A percentile compares a stretch with the other conserved stretches of the same genome.
phyloP scores from a whole-genome alignment of 2,329 filamentous ascomycete species.

The Calonectria hawksworthii region DNA sequence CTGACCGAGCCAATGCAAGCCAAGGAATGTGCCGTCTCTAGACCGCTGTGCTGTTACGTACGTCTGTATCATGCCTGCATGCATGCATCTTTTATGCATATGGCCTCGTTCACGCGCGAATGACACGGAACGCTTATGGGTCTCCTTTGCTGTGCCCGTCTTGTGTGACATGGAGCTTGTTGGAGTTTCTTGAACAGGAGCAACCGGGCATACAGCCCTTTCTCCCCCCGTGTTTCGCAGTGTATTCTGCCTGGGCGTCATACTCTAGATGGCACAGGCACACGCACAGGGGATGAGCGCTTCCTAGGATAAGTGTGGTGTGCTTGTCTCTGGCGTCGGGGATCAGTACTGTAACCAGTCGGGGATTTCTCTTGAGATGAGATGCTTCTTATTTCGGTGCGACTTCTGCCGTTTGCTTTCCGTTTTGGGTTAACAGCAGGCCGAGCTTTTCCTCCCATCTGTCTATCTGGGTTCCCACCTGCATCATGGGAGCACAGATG shows the following conservation, averaged over 20 bases:
- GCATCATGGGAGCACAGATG: not conserved
- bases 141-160: slow-evolving; percentile 31
- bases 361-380: slow-evolving; percentile 30
- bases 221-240: slow-evolving; percentile 13
- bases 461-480: not conserved
- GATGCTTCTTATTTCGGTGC: slow-evolving; percentile 18
- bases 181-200: slow-evolving; percentile 13
- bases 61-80: slow-evolving; percentile 41
- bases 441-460: not conserved
- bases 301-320: slow-evolving; percentile 12
- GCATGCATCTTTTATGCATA: slow-evolving; percentile 42
- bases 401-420: slow-evolving; percentile 4
- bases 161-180: slow-evolving; percentile 31
- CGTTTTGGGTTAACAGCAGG: slow-evolving; percentile 11
- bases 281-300: not conserved
- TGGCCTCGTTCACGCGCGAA: slow-evolving; percentile 42
- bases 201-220: slow-evolving; percentile 28
- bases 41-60: slow-evolving; percentile 42
- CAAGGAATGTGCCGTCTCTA: slow-evolving; percentile 33
- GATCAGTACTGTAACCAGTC: slow-evolving; percentile 28
- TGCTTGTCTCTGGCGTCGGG: slow-evolving; percentile 16
- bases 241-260: not conserved
- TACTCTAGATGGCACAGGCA: not conserved
- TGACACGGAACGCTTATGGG: slow-evolving; percentile 39
- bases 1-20: slow-evolving; percentile 31